These are phyloP conservation scores for Sarocladium brachiariae DNA, from an alignment of 2,329 filamentous ascomycete genomes.

Conservation along the genomic window DNA sequence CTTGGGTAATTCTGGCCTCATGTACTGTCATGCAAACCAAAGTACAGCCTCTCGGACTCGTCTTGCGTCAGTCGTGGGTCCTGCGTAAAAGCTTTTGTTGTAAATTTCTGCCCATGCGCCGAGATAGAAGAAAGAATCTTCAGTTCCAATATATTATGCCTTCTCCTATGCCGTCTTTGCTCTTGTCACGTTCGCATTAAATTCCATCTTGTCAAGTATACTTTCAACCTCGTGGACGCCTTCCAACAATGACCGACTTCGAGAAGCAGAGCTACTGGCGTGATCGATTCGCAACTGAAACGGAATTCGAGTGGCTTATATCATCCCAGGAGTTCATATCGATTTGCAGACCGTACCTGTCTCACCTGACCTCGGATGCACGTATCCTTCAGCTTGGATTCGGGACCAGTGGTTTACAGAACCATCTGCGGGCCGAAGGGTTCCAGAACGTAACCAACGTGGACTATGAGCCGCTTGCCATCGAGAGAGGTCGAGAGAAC, in stretches of 20 bases:
- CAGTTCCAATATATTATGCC: no score
- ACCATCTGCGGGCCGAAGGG: slow-evolving; percentile 34
- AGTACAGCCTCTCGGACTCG: background rate
- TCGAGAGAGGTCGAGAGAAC: slow-evolving; percentile 33
- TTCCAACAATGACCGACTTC: slow-evolving; percentile 26
- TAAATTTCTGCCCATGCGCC: no score
- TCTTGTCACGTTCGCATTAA: no score
- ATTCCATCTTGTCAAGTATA: no score
- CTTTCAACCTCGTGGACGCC: slow-evolving; percentile 3
- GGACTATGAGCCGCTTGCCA: slow-evolving; percentile 43
- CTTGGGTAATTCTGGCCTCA: background rate
- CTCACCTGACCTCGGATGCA: slow-evolving; percentile 18
- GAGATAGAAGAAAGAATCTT: no score
- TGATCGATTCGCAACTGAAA: slow-evolving; percentile 37
- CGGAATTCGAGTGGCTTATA: slow-evolving; percentile 41
- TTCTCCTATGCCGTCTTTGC: no score
- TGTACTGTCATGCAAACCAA: background rate
- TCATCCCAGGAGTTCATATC: slow-evolving; percentile 33
- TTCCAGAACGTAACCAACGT: slow-evolving; percentile 39
- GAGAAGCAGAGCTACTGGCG: slow-evolving; percentile 46
- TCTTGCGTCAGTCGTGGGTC: slow-evolving; percentile 10
- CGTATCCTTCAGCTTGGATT: slow-evolving; percentile 40
- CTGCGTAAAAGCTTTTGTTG: background rate
- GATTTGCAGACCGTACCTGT: slow-evolving; percentile 32
- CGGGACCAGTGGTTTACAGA: slow-evolving; percentile 44